Conservation (phyloP, 2,329 filamentous ascomycete genomes). For the Phialemoniopsis sp. region DNA sequence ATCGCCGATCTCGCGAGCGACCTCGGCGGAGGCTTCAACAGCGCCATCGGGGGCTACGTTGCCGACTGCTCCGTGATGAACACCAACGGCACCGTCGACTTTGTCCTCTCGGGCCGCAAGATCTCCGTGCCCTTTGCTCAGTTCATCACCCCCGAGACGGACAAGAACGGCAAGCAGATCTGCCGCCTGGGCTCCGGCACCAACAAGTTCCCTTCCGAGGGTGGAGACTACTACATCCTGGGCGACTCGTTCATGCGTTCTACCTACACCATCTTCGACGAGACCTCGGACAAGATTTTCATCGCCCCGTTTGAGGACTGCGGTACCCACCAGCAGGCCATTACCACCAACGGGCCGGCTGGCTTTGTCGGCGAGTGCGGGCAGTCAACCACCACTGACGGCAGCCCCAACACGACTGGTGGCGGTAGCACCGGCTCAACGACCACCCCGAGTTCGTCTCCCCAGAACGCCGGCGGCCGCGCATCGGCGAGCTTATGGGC, state of each 20-base stretch:
- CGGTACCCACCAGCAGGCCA: conserved; percentile 15
- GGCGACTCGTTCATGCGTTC: conserved; percentile 18
- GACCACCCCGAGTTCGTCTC: too few relatives aligned
- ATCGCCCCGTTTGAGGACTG: conserved; percentile 18
- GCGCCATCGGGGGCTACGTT: conserved; percentile 31
- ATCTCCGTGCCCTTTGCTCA: conserved; percentile 33
- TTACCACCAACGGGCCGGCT: conserved; percentile 7
- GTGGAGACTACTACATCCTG: too few relatives aligned
- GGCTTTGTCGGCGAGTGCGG: conserved; percentile 15
- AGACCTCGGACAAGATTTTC: conserved; percentile 16
- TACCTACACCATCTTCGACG: conserved; percentile 12
- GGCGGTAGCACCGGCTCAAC: too few relatives aligned
- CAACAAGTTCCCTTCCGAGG: conserved; percentile 8
- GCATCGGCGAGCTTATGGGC: too few relatives aligned
- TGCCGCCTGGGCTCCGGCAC: conserved; percentile 5
- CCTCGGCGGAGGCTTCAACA: conserved; percentile 39
- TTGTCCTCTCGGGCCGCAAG: conserved; percentile 27
- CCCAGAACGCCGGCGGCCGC: too few relatives aligned
- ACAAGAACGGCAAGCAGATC: conserved; percentile 13
- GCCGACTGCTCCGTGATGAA: conserved; percentile 30
- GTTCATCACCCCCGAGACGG: conserved; percentile 18
- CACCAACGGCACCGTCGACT: conserved; percentile 28
- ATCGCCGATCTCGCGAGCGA: conserved; percentile 38
- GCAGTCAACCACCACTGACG: too few relatives aligned
- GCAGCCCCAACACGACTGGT: too few relatives aligned